Conservation (phyloP, 371 early-diverging fungal species). For the Mortierella sp. region DNA sequence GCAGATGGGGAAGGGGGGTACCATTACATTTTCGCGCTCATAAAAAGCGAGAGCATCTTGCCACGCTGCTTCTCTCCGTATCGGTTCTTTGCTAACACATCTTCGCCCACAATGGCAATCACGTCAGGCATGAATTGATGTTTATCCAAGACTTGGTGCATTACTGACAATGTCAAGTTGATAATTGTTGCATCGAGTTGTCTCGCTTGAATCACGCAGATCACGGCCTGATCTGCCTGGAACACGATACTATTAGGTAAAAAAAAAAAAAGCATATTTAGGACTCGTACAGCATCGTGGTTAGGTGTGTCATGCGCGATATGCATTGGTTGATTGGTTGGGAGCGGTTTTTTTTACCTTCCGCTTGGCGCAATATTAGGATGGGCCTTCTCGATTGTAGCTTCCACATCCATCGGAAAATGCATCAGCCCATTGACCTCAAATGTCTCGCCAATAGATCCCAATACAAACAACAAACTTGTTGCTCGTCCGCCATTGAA, state of each 20-base stretch:
- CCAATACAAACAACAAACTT: slow-evolving; percentile 79
- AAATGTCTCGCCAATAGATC: slow-evolving; percentile 75
- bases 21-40: slow-evolving; percentile 48
- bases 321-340: not conserved
- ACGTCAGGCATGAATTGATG: slow-evolving; percentile 80
- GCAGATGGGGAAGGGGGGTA: not conserved
- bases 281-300: not conserved
- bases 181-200: slow-evolving; percentile 30
- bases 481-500: slow-evolving; percentile 58
- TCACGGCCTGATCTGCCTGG: slow-evolving; percentile 62
- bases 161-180: slow-evolving; percentile 67
- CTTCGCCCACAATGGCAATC: slow-evolving; percentile 72
- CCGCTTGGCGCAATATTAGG: slow-evolving; percentile 63
- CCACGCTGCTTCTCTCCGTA: slow-evolving; percentile 69
- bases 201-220: slow-evolving; percentile 64
- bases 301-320: too few relatives aligned
- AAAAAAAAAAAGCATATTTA: not conserved
- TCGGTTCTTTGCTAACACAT: slow-evolving; percentile 67
- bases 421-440: slow-evolving; percentile 76
- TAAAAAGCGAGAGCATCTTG: slow-evolving; percentile 57
- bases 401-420: slow-evolving; percentile 81
- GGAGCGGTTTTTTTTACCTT: slow-evolving; percentile 56
- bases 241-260: slow-evolving; percentile 60
- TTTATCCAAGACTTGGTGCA: slow-evolving; percentile 75
- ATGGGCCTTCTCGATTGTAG: slow-evolving; percentile 71